Evolutionary conservation across 164 flowering plant genomes (phyloP).

Genomic region (Warburgia ugandensis): DNA sequence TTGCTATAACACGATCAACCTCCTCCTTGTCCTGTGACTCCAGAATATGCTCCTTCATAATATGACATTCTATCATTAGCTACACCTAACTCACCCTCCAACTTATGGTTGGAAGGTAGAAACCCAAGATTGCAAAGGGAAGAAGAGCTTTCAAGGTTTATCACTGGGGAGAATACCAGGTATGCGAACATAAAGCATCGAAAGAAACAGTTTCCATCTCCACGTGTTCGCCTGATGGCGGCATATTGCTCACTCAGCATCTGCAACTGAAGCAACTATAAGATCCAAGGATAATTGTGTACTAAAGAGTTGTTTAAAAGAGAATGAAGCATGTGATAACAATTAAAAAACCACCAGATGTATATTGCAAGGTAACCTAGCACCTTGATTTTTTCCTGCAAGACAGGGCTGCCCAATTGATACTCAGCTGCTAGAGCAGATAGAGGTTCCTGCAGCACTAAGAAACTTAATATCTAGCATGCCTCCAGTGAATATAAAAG

Average conservation of each 20-base stretch:
- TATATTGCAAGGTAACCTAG: background rate
- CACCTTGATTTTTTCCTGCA: slow-evolving; percentile 88
- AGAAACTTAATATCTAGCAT: background rate
- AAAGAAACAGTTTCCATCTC: slow-evolving; percentile 98
- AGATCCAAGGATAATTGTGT: background rate
- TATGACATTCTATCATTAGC: slow-evolving; percentile 21
- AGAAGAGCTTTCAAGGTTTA: slow-evolving; percentile 11
- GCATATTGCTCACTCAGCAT: slow-evolving; percentile 56
- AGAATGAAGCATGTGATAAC: background rate
- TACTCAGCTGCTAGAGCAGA: slow-evolving; percentile 73
- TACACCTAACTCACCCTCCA: slow-evolving; percentile 15
- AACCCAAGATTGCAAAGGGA: slow-evolving; percentile 13
- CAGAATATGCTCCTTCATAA: slow-evolving; percentile 73
- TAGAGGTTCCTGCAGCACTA: slow-evolving; percentile 68
- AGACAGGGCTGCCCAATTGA: slow-evolving; percentile 67
- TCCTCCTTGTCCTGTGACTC: slow-evolving; percentile 71
- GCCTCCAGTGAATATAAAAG: background rate
- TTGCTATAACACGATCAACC: slow-evolving; percentile 63
- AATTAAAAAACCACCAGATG: background rate
- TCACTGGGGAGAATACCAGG: slow-evolving; percentile 44
- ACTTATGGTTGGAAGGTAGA: slow-evolving; percentile 13
- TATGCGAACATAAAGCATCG: slow-evolving; percentile 94
- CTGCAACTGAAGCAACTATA: no score
- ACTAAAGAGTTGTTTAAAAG: background rate
- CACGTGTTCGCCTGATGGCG: slow-evolving; percentile 84